A percentile compares a stretch with the other conserved stretches of the same genome.
These are phyloP conservation scores for Middelhovenomyces tepae DNA, from an alignment of 805 yeast genomes.

Conservation along the genomic window DNA sequence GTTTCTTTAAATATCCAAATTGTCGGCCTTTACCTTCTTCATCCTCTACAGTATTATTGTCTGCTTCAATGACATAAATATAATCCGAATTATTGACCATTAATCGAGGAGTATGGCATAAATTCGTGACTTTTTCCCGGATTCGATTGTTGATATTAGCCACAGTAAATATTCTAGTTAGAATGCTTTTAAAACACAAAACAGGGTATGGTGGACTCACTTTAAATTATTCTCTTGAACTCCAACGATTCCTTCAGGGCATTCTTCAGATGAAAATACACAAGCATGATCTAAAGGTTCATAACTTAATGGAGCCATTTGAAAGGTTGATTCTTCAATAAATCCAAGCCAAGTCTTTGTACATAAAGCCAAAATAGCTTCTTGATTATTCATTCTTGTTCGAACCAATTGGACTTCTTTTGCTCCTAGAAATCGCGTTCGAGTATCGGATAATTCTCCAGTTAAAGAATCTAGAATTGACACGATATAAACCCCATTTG, in stretches of 20 bases:
- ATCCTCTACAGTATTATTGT: conserved; percentile 26
- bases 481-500: conserved; percentile 71
- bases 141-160: conserved; percentile 15
- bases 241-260: conserved; percentile 55
- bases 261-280: conserved; percentile 55
- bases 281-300: conserved; percentile 35
- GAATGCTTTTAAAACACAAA: conserved; percentile 1
- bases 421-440: conserved; percentile 67
- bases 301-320: conserved; percentile 40
- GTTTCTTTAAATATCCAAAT: conserved; percentile 30
- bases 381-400: conserved; percentile 14
- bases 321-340: conserved; percentile 27
- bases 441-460: conserved; percentile 57
- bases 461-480: conserved; percentile 47
- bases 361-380: conserved; percentile 40
- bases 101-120: conserved; percentile 16
- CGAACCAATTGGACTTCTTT: conserved; percentile 45
- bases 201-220: conserved; percentile 15
- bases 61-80: conserved; percentile 40
- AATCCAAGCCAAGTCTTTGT: conserved; percentile 50
- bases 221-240: conserved; percentile 40
- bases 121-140: conserved; percentile 6
- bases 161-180: conserved; percentile 7
- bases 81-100: conserved; percentile 11
- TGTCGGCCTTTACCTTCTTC: conserved; percentile 2